These are phyloP conservation scores for Lipomyces orientalis DNA, from an alignment of 805 yeast species.

Conservation along the genomic window DNA sequence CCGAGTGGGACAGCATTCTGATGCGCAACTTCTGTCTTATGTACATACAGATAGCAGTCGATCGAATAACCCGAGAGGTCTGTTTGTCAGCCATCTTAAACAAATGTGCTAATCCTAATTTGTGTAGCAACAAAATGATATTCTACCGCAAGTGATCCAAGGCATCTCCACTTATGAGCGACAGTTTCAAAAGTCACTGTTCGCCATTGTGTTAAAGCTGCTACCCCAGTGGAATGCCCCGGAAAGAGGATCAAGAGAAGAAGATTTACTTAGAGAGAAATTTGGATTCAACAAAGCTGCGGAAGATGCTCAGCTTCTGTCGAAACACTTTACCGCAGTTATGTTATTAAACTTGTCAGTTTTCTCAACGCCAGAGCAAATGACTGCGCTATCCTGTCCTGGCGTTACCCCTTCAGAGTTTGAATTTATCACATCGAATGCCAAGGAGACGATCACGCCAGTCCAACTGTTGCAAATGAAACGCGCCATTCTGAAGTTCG, in stretches of 20 bases:
- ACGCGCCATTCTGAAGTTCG: slow-evolving; percentile 51
- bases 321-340: slow-evolving; percentile 58
- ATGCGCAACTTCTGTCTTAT: slow-evolving; percentile 48
- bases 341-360: slow-evolving; percentile 60
- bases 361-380: slow-evolving; percentile 9
- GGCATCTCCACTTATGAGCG: slow-evolving; percentile 52
- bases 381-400: slow-evolving; percentile 51
- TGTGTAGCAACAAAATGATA: slow-evolving; percentile 40
- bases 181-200: slow-evolving; percentile 60
- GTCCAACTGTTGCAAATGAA: slow-evolving; percentile 55
- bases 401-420: slow-evolving; percentile 66
- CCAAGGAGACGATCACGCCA: slow-evolving; percentile 65
- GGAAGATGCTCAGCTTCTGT: slow-evolving; percentile 54
- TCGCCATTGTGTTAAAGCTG: slow-evolving; percentile 63
- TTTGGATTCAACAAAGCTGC: slow-evolving; percentile 48
- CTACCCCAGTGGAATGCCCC: slow-evolving; percentile 58
- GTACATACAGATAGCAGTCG: slow-evolving; percentile 71
- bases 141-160: slow-evolving; percentile 57
- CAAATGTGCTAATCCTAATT: not conserved
- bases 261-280: slow-evolving; percentile 46
- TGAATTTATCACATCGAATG: slow-evolving; percentile 67
- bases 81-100: not conserved
- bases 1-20: slow-evolving; percentile 35
- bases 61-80: slow-evolving; percentile 52
- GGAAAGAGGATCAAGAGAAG: slow-evolving; percentile 53